Conservation (phyloP, 768 basidiomycete species). For the Pisolithus orientalis region DNA sequence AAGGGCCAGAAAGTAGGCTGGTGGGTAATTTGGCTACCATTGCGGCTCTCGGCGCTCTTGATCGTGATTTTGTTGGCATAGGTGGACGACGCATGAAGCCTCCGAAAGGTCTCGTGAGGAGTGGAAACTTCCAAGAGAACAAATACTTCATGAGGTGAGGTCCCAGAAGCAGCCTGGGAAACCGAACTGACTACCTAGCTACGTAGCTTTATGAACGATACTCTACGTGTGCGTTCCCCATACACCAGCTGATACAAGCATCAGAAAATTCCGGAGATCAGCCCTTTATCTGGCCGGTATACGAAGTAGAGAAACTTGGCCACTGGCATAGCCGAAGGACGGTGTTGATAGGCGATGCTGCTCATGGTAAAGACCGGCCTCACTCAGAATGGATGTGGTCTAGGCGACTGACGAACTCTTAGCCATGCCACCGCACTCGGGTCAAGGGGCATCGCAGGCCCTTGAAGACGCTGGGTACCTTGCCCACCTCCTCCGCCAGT, state of each 20-base stretch:
- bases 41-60: not conserved
- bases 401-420: not conserved
- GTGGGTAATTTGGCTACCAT: conserved; percentile 7
- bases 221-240: conserved; percentile 21
- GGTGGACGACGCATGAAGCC: conserved; percentile 27
- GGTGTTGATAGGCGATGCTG: conserved; percentile 28
- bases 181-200: not conserved
- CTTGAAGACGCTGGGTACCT: conserved; percentile 27
- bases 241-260: conserved; percentile 20
- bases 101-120: conserved; percentile 22
- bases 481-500: conserved; percentile 19
- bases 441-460: conserved; percentile 26
- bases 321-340: conserved; percentile 19
- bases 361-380: conserved; percentile 18
- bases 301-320: conserved; percentile 16
- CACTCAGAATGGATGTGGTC: not conserved
- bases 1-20: conserved; percentile 18
- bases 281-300: conserved; percentile 25
- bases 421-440: conserved; percentile 29
- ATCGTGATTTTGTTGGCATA: not conserved
- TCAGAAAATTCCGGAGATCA: conserved; percentile 10
- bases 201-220: conserved; percentile 20
- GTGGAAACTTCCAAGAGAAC: conserved; percentile 20
- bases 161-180: no score
- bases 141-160: conserved; percentile 14